Base-by-base conservation (phyloP, 2,329 filamentous ascomycete species). In the Rasamsonia emersonii region DNA sequence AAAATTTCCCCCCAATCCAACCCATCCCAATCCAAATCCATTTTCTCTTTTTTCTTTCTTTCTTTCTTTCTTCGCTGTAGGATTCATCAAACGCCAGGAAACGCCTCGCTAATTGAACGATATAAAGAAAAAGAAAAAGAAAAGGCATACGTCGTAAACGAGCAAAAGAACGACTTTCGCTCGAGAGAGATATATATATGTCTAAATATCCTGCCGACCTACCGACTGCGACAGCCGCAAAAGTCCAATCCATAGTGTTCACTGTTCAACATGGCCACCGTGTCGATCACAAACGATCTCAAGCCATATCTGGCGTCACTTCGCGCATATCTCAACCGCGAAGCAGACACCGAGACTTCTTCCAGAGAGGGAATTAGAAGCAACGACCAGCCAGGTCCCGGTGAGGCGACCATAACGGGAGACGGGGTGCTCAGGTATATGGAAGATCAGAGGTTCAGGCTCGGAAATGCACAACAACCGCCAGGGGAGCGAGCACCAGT, bases 301-400 rank as follows among this genome's bases (percentile, higher is more conserved):
- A 43, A 54, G 35, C 40, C 46, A 17, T 55, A 54, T 25, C 32
- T 55, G 24, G 46, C 47, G 18, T 54, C 50, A 2, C 46, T 54
- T 10, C 50, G 46, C 27, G 41, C 39, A 23, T 54, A 48, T 34
- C 42, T 54, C 17, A 40, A 36, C 14, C 29, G 33, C 26, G 20
- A 38, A 29, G 15, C 25, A 24, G 19, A 10, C 15, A 28, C 28
- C 20, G 18, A 14, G 24, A 40, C 23, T 18, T 20, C 27, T n/a
- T n/a, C n/a, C n/a, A n/a, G n/a, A n/a, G n/a, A n/a, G n/a, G n/a
- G n/a, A n/a, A n/a, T n/a, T n/a, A n/a, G n/a, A n/a, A n/a, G n/a
- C n/a, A n/a, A n/a, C n/a, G n/a, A n/a, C n/a, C n/a, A n/a, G n/a
- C n/a, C n/a, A n/a, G n/a, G n/a, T n/a, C n/a, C n/a, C n/a, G n/a